phyloP scores from a whole-genome alignment of 1,139 yeast species.

The Suhomyces anneliseae region DNA sequence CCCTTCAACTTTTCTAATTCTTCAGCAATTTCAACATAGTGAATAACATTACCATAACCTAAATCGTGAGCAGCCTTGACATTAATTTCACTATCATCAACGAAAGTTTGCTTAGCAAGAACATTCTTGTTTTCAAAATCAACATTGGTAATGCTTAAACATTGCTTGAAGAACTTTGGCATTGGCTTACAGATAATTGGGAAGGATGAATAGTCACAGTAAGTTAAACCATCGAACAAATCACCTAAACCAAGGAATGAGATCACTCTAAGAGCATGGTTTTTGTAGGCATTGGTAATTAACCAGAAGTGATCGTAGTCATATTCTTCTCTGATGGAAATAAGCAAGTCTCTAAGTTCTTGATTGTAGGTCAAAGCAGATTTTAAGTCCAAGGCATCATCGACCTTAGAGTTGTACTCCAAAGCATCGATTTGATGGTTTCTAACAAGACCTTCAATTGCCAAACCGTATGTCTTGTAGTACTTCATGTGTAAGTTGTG shows the following conservation, averaged over 20 bases:
- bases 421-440: slow-evolving; percentile 83
- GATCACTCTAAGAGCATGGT: slow-evolving; percentile 78
- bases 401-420: slow-evolving; percentile 84
- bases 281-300: slow-evolving; percentile 90
- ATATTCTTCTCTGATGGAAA: slow-evolving; percentile 40
- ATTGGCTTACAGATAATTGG: slow-evolving; percentile 89
- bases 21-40: slow-evolving; percentile 53
- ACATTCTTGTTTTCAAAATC: slow-evolving; percentile 42
- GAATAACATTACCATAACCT: slow-evolving; percentile 56
- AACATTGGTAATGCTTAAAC: slow-evolving; percentile 64
- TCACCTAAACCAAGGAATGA: slow-evolving; percentile 83
- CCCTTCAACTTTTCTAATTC: slow-evolving; percentile 36
- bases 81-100: slow-evolving; percentile 80
- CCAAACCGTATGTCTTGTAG: slow-evolving; percentile 86
- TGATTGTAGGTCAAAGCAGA: slow-evolving; percentile 64
- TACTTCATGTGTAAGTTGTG: slow-evolving; percentile 66
- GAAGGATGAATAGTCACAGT: slow-evolving; percentile 71
- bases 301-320: slow-evolving; percentile 62
- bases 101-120: slow-evolving; percentile 48
- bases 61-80: slow-evolving; percentile 54
- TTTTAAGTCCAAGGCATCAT: slow-evolving; percentile 87
- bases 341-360: slow-evolving; percentile 51
- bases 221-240: slow-evolving; percentile 89
- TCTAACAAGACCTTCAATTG: slow-evolving; percentile 86
- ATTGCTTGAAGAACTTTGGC: slow-evolving; percentile 50